Evolutionary conservation across 208 protist genomes (phyloP).

Genomic region (Spongospora subterranea): DNA sequence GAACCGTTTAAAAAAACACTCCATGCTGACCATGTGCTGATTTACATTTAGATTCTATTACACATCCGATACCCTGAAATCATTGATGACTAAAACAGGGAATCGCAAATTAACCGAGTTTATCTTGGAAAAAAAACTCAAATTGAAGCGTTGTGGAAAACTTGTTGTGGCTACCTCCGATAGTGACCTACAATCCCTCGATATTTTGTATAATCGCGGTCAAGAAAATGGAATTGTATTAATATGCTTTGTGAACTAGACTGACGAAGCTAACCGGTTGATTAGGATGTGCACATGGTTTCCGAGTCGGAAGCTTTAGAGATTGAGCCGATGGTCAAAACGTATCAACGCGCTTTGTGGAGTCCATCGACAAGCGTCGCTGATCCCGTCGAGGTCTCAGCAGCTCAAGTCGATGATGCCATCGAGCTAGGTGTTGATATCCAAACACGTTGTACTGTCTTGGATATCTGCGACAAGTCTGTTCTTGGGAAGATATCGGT

Average conservation of each 20-base stretch:
- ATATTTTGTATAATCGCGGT: not conserved
- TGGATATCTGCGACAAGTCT: too few relatives aligned
- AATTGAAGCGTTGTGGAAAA: not conserved
- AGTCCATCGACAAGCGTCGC: slow-evolving; percentile 14
- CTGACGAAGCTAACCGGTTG: not conserved
- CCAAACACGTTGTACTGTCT: not conserved
- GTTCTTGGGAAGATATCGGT: not conserved
- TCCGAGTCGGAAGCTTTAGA: not conserved
- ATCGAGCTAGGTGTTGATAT: not conserved
- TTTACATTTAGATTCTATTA: slow-evolving; percentile 58
- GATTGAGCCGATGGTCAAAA: not conserved
- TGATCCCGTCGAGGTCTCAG: not conserved
- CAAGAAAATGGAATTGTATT: slow-evolving; percentile 7
- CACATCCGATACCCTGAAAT: not conserved
- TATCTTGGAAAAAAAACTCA: not conserved
- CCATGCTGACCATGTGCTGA: not conserved
- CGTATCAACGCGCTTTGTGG: not conserved
- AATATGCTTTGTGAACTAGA: not conserved
- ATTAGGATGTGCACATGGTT: slow-evolving; percentile 32
- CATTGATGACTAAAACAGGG: not conserved
- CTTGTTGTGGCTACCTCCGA: not conserved
- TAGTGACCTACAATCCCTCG: not conserved
- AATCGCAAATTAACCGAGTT: slow-evolving; percentile 8
- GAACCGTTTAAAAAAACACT: not conserved
- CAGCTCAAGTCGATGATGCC: slow-evolving; percentile 1